Evolutionary conservation across 176 grass and related monocot species (phyloP), one percentile per base, ranked within the genome.

Genomic region (Eleusine indica): DNA sequence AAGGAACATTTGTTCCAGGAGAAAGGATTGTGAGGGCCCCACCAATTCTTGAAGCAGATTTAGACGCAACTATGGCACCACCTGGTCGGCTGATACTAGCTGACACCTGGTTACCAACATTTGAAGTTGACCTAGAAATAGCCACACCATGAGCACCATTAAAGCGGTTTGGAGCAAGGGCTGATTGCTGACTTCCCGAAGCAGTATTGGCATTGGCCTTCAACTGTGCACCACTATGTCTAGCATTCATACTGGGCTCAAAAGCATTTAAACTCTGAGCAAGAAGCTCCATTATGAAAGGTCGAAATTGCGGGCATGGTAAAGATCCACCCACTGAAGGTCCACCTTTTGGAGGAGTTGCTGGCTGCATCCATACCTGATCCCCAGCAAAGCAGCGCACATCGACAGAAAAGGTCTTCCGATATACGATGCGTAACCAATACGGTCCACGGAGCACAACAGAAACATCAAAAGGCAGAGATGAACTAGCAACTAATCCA

Each of bases 261-360:
- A 94, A 71, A 91, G 92, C 89, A 91, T 92, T 98, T 87, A 98
- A 80, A 77, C 95, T 92, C 78, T 95, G 92, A 77, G 95, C 91
- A 82, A 98, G 85, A 91, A 88, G 92, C 85, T 98, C 95, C 92
- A 98, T 91, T 69, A 98, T 98, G 54, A 98, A 98, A 70, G 95
- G 92, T 30, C 95, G 86, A 82, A 98, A 98, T 74, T 98, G 95
- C 67, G 95, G 95, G 40, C 92, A 98, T 51, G 92, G 95, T 82
- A 98, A 95, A 70, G 95, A 98, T 82, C 95, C 95, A 75, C 95
- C 95, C 76, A 75, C 68, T 47, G 86, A 87, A 86, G 90, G 95
- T 40, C 95, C 95, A 14, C 92, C 95, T 80, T 93, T 98, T 5
- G 92, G 95, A 88, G 95, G 95, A 68, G 92, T 93, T 76, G 95